Evolutionary conservation across 768 basidiomycete genomes (phyloP).

Genomic region (Clavaria fumosa): DNA sequence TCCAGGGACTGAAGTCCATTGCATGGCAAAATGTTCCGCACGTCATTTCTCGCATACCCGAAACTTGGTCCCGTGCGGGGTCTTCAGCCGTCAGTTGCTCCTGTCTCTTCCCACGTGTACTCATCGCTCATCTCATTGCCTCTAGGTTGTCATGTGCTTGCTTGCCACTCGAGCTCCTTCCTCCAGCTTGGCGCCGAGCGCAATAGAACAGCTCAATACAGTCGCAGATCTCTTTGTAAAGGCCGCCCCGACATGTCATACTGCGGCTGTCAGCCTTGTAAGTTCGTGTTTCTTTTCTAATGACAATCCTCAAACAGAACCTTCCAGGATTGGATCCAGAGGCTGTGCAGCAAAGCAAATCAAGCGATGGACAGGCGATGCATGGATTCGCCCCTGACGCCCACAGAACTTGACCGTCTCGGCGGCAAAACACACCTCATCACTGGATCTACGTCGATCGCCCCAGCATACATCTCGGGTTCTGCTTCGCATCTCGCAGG

Average conservation of each 20-base stretch:
- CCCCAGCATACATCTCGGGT: neutral
- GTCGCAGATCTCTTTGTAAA: conserved; percentile 30
- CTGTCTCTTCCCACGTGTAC: too few relatives aligned
- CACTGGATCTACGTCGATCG: conserved; percentile 10
- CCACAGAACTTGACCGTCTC: conserved; percentile 37
- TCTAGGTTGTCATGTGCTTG: conserved; percentile 44
- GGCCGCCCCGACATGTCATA: conserved; percentile 27
- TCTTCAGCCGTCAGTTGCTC: conserved; percentile 47
- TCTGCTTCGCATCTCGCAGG: neutral
- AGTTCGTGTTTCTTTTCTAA: conserved; percentile 8
- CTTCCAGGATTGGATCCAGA: conserved; percentile 26
- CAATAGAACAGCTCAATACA: conserved; percentile 32
- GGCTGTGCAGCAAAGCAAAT: conserved; percentile 28
- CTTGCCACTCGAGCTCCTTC: conserved; percentile 34
- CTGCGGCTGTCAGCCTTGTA: conserved; percentile 32
- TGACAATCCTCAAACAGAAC: neutral
- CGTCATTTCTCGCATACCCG: conserved; percentile 28
- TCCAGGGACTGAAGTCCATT: conserved; percentile 28
- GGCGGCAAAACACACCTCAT: conserved; percentile 38
- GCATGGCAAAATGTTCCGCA: conserved; percentile 26
- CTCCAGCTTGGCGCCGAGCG: conserved; percentile 31
- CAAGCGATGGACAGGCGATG: conserved; percentile 21
- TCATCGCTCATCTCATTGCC: too few relatives aligned
- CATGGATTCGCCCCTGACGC: conserved; percentile 17
- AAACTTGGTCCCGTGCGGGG: conserved; percentile 53